Conservation (phyloP, 345 rosid species). For the Arabidopsis arenosa region DNA sequence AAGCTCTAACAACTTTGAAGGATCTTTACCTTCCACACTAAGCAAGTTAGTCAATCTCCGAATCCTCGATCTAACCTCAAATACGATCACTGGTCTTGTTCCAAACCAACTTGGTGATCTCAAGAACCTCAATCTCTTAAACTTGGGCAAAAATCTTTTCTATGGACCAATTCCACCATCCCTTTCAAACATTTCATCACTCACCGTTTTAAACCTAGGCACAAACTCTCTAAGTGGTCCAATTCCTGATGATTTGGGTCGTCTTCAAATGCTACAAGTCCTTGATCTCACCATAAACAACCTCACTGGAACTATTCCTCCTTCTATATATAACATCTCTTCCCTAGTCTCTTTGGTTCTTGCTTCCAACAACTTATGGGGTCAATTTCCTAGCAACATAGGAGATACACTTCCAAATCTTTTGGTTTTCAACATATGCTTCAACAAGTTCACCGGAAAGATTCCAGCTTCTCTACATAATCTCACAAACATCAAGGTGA, state of each 20-base stretch:
- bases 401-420: slow-evolving; percentile 57
- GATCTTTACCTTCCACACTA: slow-evolving; percentile 48
- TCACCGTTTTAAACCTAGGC: slow-evolving; percentile 47
- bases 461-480: slow-evolving; percentile 56
- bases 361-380: slow-evolving; percentile 54
- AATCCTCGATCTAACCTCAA: slow-evolving; percentile 50
- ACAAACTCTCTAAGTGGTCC: slow-evolving; percentile 52
- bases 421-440: slow-evolving; percentile 47
- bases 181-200: slow-evolving; percentile 52
- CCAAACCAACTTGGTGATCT: slow-evolving; percentile 48
- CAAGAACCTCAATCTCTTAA: slow-evolving; percentile 43
- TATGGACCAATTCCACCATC: slow-evolving; percentile 52
- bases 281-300: slow-evolving; percentile 55
- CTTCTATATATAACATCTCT: slow-evolving; percentile 54
- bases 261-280: slow-evolving; percentile 41
- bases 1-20: slow-evolving; percentile 50
- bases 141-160: slow-evolving; percentile 52
- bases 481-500: slow-evolving; percentile 48
- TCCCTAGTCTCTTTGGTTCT: slow-evolving; percentile 49
- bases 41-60: slow-evolving; percentile 47
- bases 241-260: slow-evolving; percentile 49
- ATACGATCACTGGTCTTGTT: slow-evolving; percentile 49
- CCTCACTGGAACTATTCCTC: slow-evolving; percentile 47
- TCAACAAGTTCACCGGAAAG: slow-evolving; percentile 52
- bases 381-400: slow-evolving; percentile 47